phyloP scores from a whole-genome alignment of 2,329 filamentous ascomycete species.

The Fonsecaea pedrosoi region DNA sequence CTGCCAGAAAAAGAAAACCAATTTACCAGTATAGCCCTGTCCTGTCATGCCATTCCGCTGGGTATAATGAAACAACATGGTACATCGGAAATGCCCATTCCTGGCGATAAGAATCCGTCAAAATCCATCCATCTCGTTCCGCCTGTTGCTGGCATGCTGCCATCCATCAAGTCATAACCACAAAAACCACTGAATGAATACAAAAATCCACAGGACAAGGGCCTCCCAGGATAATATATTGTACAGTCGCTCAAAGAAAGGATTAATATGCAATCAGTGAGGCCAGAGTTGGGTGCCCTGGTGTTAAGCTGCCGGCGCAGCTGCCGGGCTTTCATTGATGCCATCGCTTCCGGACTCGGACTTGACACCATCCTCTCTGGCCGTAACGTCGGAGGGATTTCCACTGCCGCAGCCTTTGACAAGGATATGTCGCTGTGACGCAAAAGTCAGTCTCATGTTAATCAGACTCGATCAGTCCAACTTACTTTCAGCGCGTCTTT shows the following conservation, averaged over 20 bases:
- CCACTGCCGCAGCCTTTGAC: constrained; percentile 69
- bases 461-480: constrained; percentile 31
- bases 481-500: constrained; percentile 96
- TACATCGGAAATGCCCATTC: constrained; percentile 19
- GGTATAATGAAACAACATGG: constrained; percentile 34
- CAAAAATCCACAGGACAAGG: background rate
- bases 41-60: constrained; percentile 28
- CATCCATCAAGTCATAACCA: constrained; percentile 33
- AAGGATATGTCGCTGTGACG: constrained; percentile 66
- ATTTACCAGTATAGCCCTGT: constrained; percentile 15
- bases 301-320: constrained; percentile 32
- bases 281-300: background rate
- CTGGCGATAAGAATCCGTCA: constrained; percentile 21
- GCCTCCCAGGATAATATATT: constrained; percentile 22
- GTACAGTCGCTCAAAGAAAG: constrained; percentile 27
- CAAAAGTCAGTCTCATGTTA: constrained; percentile 40
- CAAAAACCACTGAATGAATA: constrained; percentile 3
- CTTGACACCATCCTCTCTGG: constrained; percentile 36
- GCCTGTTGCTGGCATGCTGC: constrained; percentile 24
- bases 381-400: constrained; percentile 17
- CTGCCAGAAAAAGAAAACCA: constrained; percentile 11
- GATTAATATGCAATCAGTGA: background rate
- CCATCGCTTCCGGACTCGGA: constrained; percentile 39
- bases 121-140: constrained; percentile 27
- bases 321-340: constrained; percentile 30